These are phyloP conservation scores for Fusarium vanettenii DNA, from an alignment of 2,329 filamentous ascomycete genomes.

Conservation along the genomic window DNA sequence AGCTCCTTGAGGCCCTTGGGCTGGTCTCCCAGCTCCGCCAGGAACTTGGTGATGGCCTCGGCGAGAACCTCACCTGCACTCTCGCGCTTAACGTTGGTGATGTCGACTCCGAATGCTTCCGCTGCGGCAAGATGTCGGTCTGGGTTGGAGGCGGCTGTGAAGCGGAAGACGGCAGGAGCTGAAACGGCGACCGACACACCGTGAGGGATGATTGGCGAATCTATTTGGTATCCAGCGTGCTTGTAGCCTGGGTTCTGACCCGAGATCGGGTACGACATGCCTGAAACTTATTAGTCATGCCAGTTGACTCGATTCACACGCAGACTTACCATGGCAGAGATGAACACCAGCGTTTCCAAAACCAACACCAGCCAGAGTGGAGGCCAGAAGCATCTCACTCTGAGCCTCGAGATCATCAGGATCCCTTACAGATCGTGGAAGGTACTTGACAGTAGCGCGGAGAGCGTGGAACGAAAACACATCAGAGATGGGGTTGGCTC, in stretches of 20 bases:
- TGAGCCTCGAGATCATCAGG: conserved; percentile 94
- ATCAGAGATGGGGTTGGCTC: conserved; percentile 96
- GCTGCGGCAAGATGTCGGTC: conserved; percentile 91
- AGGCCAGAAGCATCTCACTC: conserved; percentile 93
- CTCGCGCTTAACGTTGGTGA: conserved; percentile 87
- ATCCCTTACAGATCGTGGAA: conserved; percentile 86
- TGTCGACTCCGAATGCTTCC: conserved; percentile 90
- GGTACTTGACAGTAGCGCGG: conserved; percentile 86
- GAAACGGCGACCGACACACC: conserved; percentile 96
- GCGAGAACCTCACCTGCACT: conserved; percentile 89
- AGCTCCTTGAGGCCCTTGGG: conserved; percentile 85
- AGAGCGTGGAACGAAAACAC: conserved; percentile 94
- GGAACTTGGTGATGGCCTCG: conserved; percentile 84
- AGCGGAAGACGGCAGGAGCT: conserved; percentile 92
- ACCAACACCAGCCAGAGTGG: conserved; percentile 92
- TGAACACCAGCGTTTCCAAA: conserved; percentile 99
- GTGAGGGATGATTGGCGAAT: conserved; percentile 87
- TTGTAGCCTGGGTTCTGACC: conserved; percentile 92
- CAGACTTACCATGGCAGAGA: conserved; percentile 67
- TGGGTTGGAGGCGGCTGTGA: conserved; percentile 91
- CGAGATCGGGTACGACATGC: conserved; percentile 98
- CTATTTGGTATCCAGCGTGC: conserved; percentile 86
- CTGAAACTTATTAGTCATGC: conserved; percentile 48
- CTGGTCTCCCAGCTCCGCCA: conserved; percentile 88
- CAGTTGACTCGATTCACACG: neutral